Evolutionary conservation across 805 yeast genomes (phyloP).

Genomic region (Lipomyces yamanashiensis): DNA sequence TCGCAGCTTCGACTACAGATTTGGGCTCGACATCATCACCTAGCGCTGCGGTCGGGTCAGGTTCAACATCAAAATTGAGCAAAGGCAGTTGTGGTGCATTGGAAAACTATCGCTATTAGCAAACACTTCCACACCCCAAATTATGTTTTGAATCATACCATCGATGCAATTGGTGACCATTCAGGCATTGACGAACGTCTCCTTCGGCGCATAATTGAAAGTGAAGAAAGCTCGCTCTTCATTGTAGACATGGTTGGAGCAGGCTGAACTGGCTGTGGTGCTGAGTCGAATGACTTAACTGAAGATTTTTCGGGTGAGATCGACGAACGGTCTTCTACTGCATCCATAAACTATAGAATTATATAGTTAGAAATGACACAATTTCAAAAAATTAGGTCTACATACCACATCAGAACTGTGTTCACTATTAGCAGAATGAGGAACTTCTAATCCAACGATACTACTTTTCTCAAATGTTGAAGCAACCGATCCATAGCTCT

Average conservation of each 20-base stretch:
- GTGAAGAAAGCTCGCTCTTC: background rate
- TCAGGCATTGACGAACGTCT: conserved; percentile 25
- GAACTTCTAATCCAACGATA: background rate
- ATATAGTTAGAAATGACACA: background rate
- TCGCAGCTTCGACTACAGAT: background rate
- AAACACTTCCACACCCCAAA: background rate
- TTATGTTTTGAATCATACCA: background rate
- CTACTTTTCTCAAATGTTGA: background rate
- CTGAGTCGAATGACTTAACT: background rate
- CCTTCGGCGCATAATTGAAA: conserved; percentile 2
- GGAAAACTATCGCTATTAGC: conserved; percentile 3
- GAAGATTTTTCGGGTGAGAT: background rate
- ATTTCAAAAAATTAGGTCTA: background rate
- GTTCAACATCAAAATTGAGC: conserved; percentile 1
- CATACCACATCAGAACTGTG: background rate
- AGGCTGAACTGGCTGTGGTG: too few relatives aligned
- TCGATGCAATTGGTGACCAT: conserved; percentile 13
- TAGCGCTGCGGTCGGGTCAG: background rate
- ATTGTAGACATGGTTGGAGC: background rate
- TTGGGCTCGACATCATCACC: background rate
- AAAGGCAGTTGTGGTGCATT: conserved; percentile 1
- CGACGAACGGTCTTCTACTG: background rate
- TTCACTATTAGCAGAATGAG: background rate
- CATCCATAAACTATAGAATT: conserved; percentile 9
- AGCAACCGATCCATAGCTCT: conserved; percentile 2